Evolutionary conservation across 2,329 filamentous ascomycete species (phyloP), one percentile per base, ranked within the genome.

Genomic region (Fusarium sp.): DNA sequence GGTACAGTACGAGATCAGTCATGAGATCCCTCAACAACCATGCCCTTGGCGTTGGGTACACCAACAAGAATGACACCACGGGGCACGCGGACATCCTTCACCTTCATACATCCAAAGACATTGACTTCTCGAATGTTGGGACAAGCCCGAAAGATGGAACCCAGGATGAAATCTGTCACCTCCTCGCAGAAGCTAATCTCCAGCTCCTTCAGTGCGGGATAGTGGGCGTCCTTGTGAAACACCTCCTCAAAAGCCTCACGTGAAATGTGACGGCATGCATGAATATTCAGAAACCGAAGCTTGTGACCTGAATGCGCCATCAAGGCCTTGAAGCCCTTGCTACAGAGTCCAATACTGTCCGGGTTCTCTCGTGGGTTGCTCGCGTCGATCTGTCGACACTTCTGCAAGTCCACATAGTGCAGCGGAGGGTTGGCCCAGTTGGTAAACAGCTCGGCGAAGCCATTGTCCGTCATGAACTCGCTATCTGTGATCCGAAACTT

Each of bases 401-500:
- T 88, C 67, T 90, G 88, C 14, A 98, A 75, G 72, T 97, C 92
- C 49, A 93, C 75, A 63, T 87, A 87, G 2, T 77, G 77, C 8
- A 98, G 80, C 0, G 89, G 83, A 3, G 85, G 85, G 70, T 96
- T 97, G 8, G 77, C 69, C 93, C 93, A 97, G 58, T 80, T 77
- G 1, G 78, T 86, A 75, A 97, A 97, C 9, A 98, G 83, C 2
- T 80, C 76, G 2, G 80, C 83, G 63, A 93, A 94, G 3, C 84
- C 92, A 4, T 81, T 80, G 72, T 98, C 93, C 0, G 90, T 93
- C 76, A 90, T 89, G 10, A 80, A 75, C 67, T 89, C 84, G 73
- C 92, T 96, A 63, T 92, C 88, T 1, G 88, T 90, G 67, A 98
- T 86, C 46, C 93, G 90, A 15, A 98, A 82, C 72, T 97, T 97